Conservation (phyloP, 139 green algal genomes). For the Chlamydomonas eustigma region DNA sequence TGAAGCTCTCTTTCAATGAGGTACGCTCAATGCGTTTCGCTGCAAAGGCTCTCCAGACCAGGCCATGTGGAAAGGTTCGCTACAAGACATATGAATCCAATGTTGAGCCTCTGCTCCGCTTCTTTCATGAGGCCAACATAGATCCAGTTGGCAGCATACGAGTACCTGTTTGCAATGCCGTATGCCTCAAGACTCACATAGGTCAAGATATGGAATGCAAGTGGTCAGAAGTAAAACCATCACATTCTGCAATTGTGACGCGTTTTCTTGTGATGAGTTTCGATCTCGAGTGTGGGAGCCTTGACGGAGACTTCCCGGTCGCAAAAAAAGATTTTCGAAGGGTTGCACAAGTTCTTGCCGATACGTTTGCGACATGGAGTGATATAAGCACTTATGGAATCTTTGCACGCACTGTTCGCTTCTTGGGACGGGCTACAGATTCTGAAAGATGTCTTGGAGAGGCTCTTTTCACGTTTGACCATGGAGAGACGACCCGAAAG, state of each 20-base stretch:
- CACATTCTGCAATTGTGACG: not conserved
- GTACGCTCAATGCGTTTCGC: not conserved
- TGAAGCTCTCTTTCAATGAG: not conserved
- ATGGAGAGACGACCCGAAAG: not conserved
- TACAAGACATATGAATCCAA: conserved; percentile 14
- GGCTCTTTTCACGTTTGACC: not conserved
- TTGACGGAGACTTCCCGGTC: conserved; percentile 22
- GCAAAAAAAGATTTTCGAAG: conserved; percentile 6
- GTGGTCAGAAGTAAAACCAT: not conserved
- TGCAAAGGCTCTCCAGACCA: not conserved
- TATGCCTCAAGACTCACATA: not conserved
- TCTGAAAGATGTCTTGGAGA: not conserved
- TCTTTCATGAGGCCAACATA: conserved; percentile 11
- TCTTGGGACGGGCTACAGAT: not conserved
- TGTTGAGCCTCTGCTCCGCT: conserved; percentile 16
- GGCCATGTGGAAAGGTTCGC: not conserved
- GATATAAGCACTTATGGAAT: not conserved
- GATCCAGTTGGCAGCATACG: conserved; percentile 3
- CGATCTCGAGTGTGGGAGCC: conserved; percentile 28
- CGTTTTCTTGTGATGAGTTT: conserved; percentile 12
- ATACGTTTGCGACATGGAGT: not conserved
- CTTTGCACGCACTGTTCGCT: not conserved
- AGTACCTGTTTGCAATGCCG: not conserved
- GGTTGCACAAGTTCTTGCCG: not conserved
- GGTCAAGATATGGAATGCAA: too few species aligned